phyloP scores from a whole-genome alignment of 2,329 filamentous ascomycete genomes.

The Phyllosticta citribraziliensis region DNA sequence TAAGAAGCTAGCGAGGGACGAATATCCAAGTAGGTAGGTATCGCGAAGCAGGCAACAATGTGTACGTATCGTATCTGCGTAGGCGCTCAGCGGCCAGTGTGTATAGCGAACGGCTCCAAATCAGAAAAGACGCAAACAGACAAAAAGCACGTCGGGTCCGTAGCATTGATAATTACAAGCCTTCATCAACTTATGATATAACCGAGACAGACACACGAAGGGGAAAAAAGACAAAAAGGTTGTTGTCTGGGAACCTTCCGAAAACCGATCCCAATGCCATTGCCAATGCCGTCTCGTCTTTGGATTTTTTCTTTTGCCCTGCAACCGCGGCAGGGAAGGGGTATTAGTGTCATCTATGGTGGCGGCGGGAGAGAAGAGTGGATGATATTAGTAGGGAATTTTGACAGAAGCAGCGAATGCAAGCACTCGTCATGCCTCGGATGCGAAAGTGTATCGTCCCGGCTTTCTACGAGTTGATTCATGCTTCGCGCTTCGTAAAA shows the following conservation, averaged over 20 bases:
- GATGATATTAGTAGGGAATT: background rate
- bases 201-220: background rate
- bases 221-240: background rate
- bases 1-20: too few species aligned
- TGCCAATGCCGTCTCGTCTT: background rate
- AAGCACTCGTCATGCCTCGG: background rate
- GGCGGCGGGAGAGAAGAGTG: background rate
- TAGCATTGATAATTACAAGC: background rate
- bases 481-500: conserved; percentile 8
- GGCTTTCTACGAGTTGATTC: background rate
- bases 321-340: background rate
- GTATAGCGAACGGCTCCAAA: background rate
- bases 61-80: too few species aligned
- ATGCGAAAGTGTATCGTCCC: background rate
- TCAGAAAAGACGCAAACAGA: background rate
- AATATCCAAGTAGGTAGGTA: too few species aligned
- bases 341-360: background rate
- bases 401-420: background rate
- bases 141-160: background rate
- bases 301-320: background rate
- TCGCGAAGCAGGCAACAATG: too few species aligned
- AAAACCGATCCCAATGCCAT: background rate
- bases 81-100: background rate
- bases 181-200: background rate
- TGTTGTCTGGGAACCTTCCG: background rate